Conservation (phyloP, 1,284 basidiomycete genomes). For the Marasmius tenuissimus region DNA sequence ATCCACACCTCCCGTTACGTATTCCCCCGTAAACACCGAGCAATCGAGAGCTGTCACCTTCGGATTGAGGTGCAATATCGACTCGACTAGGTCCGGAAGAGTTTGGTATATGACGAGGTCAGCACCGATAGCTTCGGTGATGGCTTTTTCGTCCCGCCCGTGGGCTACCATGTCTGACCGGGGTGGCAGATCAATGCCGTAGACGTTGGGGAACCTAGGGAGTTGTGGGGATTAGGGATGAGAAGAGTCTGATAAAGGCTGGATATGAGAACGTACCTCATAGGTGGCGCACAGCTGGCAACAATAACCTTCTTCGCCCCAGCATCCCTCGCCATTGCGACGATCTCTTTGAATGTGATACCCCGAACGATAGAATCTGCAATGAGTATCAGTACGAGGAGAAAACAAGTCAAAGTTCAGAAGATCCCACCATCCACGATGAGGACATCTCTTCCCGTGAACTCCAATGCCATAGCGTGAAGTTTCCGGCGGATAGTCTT, state of each 20-base stretch:
- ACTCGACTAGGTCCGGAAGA: slow-evolving; percentile 83
- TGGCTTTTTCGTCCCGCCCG: slow-evolving; percentile 72
- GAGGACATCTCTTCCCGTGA: slow-evolving; percentile 88
- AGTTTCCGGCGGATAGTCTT: slow-evolving; percentile 97
- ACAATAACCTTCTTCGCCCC: slow-evolving; percentile 98
- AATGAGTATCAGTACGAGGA: not conserved
- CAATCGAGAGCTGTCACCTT: slow-evolving; percentile 86
- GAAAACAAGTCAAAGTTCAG: not conserved
- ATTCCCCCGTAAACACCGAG: slow-evolving; percentile 97
- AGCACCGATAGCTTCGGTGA: slow-evolving; percentile 88
- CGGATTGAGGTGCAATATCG: slow-evolving; percentile 89
- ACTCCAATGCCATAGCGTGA: slow-evolving; percentile 99
- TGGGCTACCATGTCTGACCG: slow-evolving; percentile 92
- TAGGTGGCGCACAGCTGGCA: slow-evolving; percentile 96
- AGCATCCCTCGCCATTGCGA: slow-evolving; percentile 99
- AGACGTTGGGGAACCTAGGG: slow-evolving; percentile 93
- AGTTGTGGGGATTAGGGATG: slow-evolving; percentile 3
- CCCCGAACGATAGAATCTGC: slow-evolving; percentile 97
- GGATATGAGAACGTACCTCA: slow-evolving; percentile 53
- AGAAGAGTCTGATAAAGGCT: not conserved
- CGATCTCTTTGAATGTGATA: slow-evolving; percentile 98
- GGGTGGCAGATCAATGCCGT: slow-evolving; percentile 99
- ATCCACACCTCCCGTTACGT: slow-evolving; percentile 93
- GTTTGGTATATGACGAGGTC: slow-evolving; percentile 98
- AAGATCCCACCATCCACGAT: slow-evolving; percentile 83